phyloP scores from a whole-genome alignment of 495 filamentous ascomycete genomes.

The Amphirosellinia nigrospora region DNA sequence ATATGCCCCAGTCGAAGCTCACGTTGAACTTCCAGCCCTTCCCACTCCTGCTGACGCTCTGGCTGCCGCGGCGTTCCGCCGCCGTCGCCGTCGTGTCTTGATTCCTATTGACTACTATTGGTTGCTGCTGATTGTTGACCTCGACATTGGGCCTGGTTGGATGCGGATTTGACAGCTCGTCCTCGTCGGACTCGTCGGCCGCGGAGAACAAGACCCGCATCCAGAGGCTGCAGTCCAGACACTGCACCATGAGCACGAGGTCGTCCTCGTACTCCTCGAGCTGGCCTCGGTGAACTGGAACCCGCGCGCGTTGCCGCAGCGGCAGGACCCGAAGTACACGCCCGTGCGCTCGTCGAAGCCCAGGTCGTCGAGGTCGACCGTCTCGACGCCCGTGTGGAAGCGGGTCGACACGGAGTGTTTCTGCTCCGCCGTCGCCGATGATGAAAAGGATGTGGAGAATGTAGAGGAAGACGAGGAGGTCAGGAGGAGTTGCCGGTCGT shows the following conservation, averaged over 20 bases:
- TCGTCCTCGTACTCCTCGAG: slow-evolving; percentile 68
- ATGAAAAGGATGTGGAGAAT: slow-evolving; percentile 28
- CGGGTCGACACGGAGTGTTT: slow-evolving; percentile 27
- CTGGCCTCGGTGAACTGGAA: slow-evolving; percentile 74
- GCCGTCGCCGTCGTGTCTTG: slow-evolving; percentile 16
- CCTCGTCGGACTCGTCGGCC: slow-evolving; percentile 55
- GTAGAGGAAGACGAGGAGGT: neutral
- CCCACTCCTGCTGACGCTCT: slow-evolving; percentile 24
- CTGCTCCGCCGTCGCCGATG: neutral
- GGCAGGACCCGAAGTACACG: slow-evolving; percentile 72
- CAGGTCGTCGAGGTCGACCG: slow-evolving; percentile 84
- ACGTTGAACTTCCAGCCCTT: slow-evolving; percentile 36
- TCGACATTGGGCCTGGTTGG: neutral
- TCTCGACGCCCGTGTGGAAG: slow-evolving; percentile 75
- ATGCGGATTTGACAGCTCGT: slow-evolving; percentile 9
- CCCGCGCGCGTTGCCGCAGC: slow-evolving; percentile 79
- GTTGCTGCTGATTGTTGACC: neutral
- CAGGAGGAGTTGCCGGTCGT: slow-evolving; percentile 62
- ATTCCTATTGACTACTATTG: neutral
- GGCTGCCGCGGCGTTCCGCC: slow-evolving; percentile 27
- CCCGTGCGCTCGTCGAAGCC: slow-evolving; percentile 55
- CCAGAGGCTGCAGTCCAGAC: slow-evolving; percentile 83
- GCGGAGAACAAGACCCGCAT: slow-evolving; percentile 75
- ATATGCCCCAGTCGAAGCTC: slow-evolving; percentile 38
- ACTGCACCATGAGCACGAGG: slow-evolving; percentile 77